Evolutionary conservation across 164 flowering plant species (phyloP).

Genomic region (Cinnamomum chago): DNA sequence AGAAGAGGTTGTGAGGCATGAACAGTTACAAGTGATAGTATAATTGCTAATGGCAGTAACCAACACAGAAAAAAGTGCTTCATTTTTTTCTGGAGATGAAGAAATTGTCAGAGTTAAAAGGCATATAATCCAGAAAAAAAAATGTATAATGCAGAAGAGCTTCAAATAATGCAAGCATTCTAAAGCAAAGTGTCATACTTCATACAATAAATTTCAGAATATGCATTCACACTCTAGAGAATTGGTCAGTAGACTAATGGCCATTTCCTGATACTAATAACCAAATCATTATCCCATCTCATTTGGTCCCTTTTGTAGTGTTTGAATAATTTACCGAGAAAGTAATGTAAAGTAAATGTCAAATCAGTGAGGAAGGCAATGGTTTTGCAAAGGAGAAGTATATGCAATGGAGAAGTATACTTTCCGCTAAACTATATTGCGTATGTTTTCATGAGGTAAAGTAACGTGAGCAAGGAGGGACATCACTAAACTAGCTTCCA

Average conservation of each 20-base stretch:
- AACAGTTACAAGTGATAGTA: conserved; percentile 15
- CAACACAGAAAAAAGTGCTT: neutral
- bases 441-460: neutral
- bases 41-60: conserved; percentile 16
- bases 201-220: neutral
- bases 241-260: neutral
- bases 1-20: conserved; percentile 21
- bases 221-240: neutral
- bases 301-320: neutral
- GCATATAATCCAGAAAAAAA: neutral
- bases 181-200: too few relatives aligned
- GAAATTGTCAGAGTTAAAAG: neutral
- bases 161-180: neutral
- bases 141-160: neutral
- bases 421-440: too few relatives aligned
- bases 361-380: too few relatives aligned
- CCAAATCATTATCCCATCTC: neutral
- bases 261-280: neutral
- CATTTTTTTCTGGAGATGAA: conserved; percentile 18
- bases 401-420: too few relatives aligned
- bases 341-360: too few relatives aligned
- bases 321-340: too few relatives aligned
- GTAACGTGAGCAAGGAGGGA: neutral
- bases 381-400: too few relatives aligned
- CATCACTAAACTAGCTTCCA: neutral